Percentiles rank a stretch among this genome's conserved stretches.
Conservation (phyloP, 2,329 filamentous ascomycete genomes). For the Aspergillus niger region DNA sequence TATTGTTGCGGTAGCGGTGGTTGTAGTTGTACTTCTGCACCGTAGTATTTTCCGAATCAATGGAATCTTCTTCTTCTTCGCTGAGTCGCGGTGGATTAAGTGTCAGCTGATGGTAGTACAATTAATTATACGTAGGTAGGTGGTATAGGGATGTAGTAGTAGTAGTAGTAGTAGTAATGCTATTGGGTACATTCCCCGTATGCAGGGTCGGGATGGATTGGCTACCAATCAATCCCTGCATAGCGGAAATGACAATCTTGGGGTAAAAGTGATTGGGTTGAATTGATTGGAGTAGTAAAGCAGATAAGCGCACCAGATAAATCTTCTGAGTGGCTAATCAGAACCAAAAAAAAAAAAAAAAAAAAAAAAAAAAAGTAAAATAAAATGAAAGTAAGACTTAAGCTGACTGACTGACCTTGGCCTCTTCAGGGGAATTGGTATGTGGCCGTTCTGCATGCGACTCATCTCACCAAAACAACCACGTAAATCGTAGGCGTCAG, state of each 20-base stretch:
- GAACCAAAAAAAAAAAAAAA: background rate
- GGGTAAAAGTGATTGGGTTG: no score
- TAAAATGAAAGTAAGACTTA: background rate
- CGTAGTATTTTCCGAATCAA: background rate
- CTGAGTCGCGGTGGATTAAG: no score
- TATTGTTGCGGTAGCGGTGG: background rate
- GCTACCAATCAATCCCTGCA: no score
- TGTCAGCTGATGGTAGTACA: no score
- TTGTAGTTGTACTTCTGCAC: background rate
- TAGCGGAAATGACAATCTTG: no score
- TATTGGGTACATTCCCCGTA: no score
- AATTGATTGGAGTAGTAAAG: no score
- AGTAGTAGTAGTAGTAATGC: no score
- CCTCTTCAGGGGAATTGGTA: background rate
- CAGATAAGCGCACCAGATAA: background rate
- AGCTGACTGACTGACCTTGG: conserved; percentile 8
- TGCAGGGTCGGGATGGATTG: no score
- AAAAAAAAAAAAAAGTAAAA: background rate
- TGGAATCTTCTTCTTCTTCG: no score
- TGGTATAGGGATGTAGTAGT: no score
- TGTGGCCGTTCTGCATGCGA: conserved; percentile 4
- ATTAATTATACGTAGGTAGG: no score
- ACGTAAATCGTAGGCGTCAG: background rate
- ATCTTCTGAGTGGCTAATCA: background rate
- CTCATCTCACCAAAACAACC: conserved; percentile 8